A percentile compares a stretch with the other conserved stretches of the same genome.
Evolutionary conservation across 176 grass and related monocot species (phyloP).

Genomic region (sorghum (Sorghum bicolor)): DNA sequence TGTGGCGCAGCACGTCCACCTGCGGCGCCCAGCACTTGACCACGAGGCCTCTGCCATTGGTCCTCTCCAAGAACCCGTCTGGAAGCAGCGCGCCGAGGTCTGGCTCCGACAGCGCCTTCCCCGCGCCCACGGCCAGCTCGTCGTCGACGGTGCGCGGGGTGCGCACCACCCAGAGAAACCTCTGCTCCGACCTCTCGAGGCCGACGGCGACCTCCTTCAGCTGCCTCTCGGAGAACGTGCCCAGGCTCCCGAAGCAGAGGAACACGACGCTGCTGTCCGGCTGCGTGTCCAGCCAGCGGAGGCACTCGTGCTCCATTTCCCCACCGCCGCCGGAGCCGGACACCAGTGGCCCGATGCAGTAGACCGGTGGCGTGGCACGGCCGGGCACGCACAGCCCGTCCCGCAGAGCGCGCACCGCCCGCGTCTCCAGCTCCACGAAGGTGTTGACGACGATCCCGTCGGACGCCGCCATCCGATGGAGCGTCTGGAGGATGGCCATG

Average conservation of each 20-base stretch:
- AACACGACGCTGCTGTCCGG: slow-evolving; percentile 38
- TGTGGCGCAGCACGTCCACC: slow-evolving; percentile 21
- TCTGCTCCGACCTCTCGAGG: slow-evolving; percentile 38
- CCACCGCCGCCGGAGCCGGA: not conserved
- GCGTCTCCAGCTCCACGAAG: not conserved
- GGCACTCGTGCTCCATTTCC: slow-evolving; percentile 2
- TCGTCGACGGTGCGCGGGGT: not conserved
- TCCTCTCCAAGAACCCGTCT: slow-evolving; percentile 33
- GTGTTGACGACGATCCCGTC: slow-evolving; percentile 49
- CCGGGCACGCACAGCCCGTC: no score
- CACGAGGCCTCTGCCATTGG: slow-evolving; percentile 17
- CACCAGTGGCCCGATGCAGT: no score
- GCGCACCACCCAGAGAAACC: slow-evolving; percentile 46
- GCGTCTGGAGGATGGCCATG: not conserved
- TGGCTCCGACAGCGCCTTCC: not conserved
- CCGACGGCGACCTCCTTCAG: not conserved
- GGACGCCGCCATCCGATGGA: not conserved
- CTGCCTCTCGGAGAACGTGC: slow-evolving; percentile 18
- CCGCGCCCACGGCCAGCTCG: no score
- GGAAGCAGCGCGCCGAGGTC: slow-evolving; percentile 26
- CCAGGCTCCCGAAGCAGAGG: slow-evolving; percentile 45
- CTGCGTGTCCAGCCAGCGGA: slow-evolving; percentile 30
- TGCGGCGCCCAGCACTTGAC: slow-evolving; percentile 24
- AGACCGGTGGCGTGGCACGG: no score
- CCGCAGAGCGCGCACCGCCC: no score